Evolutionary conservation across 2,329 filamentous ascomycete genomes (phyloP), one percentile per base, ranked within the genome.

Genomic region (Scedosporium boydii): DNA sequence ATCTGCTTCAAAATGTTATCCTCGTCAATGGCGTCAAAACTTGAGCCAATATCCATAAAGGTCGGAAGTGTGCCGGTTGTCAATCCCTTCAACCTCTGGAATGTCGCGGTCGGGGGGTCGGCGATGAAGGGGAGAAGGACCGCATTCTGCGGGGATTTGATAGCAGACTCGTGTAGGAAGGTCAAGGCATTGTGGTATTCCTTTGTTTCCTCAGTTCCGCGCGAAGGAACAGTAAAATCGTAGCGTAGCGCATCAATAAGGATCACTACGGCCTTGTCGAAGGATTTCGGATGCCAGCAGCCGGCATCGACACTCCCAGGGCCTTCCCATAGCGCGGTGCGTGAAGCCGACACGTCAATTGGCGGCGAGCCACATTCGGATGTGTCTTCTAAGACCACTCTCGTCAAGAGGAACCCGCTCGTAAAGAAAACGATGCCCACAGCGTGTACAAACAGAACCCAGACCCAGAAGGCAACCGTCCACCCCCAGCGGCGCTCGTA

Each of bases 271-370:
- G 93, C 93, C 72, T 93, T 95, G 65, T 96, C 85, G 72, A 98
- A 99, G 1, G 87, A 90, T 77, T 91, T 96, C 41, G 92, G 91
- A 73, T 98, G 92, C 95, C 95, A 99, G 81, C 95, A 99, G 66
- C 95, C 95, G 63, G 82, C 79, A 23, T 84, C 76, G 2, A 78
- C 73, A 16, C 76, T 80, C 7, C 77, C 73, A 55, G 71, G 72
- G 9, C 74, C 75, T 42, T 71, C 66, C 78, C 77, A 79, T 1
- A 62, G 18, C 26, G 27, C 34, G n/a, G 42, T 51, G 6, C 59
- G 44, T 9, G 63, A 58, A n/a, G 34, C 59, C 9, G 61, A 61
- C 51, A 76, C 68, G 41, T 83, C 80, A 63, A 89, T 83, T 3
- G 95, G 93, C 59, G 90, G 86, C 51, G 79, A 74, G 10, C 79